Evolutionary conservation across 192 early-diverging fungal species (phyloP).

Genomic region (Chytriomyces sp.): DNA sequence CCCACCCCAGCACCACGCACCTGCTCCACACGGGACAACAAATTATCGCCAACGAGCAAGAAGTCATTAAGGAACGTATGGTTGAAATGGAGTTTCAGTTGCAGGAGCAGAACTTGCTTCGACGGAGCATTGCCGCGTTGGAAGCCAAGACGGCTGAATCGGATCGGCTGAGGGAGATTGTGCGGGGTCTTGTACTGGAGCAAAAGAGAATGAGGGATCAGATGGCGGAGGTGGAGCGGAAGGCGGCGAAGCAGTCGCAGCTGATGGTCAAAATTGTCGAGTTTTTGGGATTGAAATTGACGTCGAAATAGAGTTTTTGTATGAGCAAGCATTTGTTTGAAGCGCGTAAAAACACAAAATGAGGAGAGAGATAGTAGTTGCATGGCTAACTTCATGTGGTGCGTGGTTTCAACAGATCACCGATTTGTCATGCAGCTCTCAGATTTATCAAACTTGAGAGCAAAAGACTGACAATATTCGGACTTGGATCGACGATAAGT

Average conservation of each 20-base stretch:
- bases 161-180: neutral
- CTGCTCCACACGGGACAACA: neutral
- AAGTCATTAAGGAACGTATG: slow-evolving; percentile 1
- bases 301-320: too few relatives aligned
- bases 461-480: too few relatives aligned
- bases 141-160: neutral
- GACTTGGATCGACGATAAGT: too few relatives aligned
- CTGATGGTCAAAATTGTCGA: neutral
- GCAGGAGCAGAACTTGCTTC: neutral
- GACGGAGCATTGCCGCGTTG: neutral
- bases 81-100: neutral
- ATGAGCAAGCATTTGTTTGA: too few relatives aligned
- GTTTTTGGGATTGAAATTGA: neutral
- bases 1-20: too few relatives aligned
- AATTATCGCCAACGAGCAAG: neutral
- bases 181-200: neutral
- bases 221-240: neutral
- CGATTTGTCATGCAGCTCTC: too few relatives aligned
- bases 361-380: too few relatives aligned
- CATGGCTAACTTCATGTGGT: too few relatives aligned
- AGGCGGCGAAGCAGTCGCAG: neutral
- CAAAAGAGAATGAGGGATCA: neutral
- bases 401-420: too few relatives aligned
- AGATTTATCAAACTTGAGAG: too few relatives aligned
- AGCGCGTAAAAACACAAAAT: too few relatives aligned